Base-by-base conservation (phyloP, 2,329 filamentous ascomycete genomes). In the Apiospora marii region DNA sequence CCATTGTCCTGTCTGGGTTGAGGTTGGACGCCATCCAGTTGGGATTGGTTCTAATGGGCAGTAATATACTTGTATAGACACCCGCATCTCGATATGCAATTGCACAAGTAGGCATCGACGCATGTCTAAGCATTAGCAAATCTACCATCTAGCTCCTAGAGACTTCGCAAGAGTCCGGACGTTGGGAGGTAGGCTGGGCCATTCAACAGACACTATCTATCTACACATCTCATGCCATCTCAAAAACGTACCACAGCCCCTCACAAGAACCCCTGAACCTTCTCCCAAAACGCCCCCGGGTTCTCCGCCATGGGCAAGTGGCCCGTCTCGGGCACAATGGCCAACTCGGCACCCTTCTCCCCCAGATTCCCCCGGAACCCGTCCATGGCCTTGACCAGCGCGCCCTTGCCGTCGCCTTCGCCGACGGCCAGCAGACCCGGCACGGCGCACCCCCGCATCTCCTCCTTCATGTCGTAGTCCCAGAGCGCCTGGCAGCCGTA, bases 241-340 rank as follows among this genome's bases (percentile, higher is more conserved):
- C 24, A 22, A 34, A 2, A 10, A 2, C 4, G 3, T 4, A 12
- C 22, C 19, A n/a, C 6, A 4, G 34, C 6, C 58, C 13, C 41
- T 64, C 48, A 88, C 73, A 94, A 76, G 74, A 93, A 93, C 12
- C 81, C 84, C 58, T 85, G 83, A 2, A 96, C 85, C 67, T 89
- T 89, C 41, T 87, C 84, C 79, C 92, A 92, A 80, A 95, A 95
- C 4, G 87, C 90, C 72, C 85, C 83, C 0, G 93, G 91, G 75
- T 90, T 88, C 83, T 97, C 94, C 68, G 91, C 91, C 93, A 97
- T 97, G 0, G 94, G 94, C 78, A 97, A 82, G 84, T 97, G 94
- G 0, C 94, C 94, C 0, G 94, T 91, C 12, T 87, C 84, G 0
- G 93, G 89, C 13, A 97, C 88, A 72, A 93, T 82, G 79, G 87